A percentile compares a stretch with the other conserved stretches of the same genome.
These are phyloP conservation scores for Puccinia polysora DNA, from an alignment of 1,284 basidiomycete species.

Conservation along the genomic window DNA sequence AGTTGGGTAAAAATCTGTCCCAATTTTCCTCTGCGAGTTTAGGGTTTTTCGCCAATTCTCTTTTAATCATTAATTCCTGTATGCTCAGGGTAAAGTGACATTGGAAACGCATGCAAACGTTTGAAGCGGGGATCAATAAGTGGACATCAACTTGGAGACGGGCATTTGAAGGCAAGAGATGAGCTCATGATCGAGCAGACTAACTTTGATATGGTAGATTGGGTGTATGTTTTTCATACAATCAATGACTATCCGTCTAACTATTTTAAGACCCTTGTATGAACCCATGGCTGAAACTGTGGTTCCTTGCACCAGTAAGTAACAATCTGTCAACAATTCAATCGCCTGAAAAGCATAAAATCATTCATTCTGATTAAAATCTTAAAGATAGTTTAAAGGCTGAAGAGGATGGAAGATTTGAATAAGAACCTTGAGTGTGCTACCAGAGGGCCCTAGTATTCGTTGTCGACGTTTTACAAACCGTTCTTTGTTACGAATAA, in stretches of 20 bases:
- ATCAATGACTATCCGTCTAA: conserved; percentile 87
- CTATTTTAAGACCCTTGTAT: conserved; percentile 91
- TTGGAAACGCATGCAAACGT: too few relatives aligned
- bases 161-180: neutral
- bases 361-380: neutral
- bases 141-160: neutral
- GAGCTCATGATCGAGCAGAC: conserved; percentile 43
- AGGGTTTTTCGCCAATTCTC: conserved; percentile 96
- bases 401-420: neutral
- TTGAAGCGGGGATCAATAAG: conserved; percentile 30
- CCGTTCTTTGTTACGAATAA: conserved; percentile 92
- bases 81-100: conserved; percentile 5
- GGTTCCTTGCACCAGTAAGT: conserved; percentile 95
- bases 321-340: conserved; percentile 91
- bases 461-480: conserved; percentile 94
- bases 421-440: conserved; percentile 77
- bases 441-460: conserved; percentile 94
- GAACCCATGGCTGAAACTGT: conserved; percentile 98
- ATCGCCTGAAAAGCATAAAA: conserved; percentile 65
- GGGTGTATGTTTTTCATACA: conserved; percentile 99
- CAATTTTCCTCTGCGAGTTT: conserved; percentile 89
- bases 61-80: conserved; percentile 96
- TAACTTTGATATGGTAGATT: conserved; percentile 95
- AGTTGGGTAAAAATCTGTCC: conserved; percentile 96
- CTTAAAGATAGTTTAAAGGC: neutral